Conservation (phyloP, 345 rosid species). For the Pistacia integerrima region DNA sequence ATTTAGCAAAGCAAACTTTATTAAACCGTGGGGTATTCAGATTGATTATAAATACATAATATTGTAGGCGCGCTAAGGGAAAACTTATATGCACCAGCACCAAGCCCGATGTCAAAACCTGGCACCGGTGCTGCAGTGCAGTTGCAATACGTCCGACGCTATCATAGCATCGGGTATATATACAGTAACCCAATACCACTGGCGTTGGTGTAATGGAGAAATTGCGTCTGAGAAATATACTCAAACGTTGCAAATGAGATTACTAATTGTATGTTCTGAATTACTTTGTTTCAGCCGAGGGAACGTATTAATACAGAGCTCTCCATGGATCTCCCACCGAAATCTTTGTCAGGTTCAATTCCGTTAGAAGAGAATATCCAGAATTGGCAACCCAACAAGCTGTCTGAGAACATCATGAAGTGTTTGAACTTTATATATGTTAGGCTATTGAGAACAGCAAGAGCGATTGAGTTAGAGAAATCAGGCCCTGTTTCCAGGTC, state of each 20-base stretch:
- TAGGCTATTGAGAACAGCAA: slow-evolving; percentile 80
- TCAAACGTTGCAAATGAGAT: not conserved
- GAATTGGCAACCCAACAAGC: slow-evolving; percentile 79
- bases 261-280: not conserved
- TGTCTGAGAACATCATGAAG: slow-evolving; percentile 83
- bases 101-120: too few species aligned
- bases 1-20: too few species aligned
- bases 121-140: too few species aligned
- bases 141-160: too few species aligned
- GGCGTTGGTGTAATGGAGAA: too few species aligned
- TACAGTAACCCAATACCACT: too few species aligned
- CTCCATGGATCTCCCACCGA: slow-evolving; percentile 51
- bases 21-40: too few species aligned
- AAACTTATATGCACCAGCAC: too few species aligned
- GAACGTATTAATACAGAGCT: slow-evolving; percentile 47
- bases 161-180: too few species aligned
- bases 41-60: too few species aligned
- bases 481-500: slow-evolving; percentile 68
- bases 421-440: slow-evolving; percentile 77
- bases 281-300: slow-evolving; percentile 47
- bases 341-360: slow-evolving; percentile 50
- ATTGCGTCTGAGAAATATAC: not conserved
- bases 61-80: too few species aligned
- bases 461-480: slow-evolving; percentile 81
- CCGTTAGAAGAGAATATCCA: slow-evolving; percentile 62